phyloP scores from a whole-genome alignment of 768 basidiomycete species.

The Leccinum disarticulatum region DNA sequence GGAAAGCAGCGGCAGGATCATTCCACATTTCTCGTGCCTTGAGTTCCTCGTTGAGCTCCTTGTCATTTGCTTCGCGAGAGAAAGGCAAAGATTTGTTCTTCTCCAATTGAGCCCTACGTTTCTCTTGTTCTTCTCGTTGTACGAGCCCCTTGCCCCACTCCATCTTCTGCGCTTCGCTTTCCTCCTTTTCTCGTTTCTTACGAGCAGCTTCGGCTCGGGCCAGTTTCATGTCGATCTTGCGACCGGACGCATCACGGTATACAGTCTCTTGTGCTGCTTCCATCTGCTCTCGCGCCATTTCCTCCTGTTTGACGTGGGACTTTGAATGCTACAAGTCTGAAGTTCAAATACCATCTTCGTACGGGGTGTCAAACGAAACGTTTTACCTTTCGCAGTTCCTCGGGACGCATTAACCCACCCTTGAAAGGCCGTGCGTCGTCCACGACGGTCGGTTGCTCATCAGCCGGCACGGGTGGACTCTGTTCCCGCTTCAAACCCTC shows the following conservation, averaged over 20 bases:
- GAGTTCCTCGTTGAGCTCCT: conserved; percentile 80
- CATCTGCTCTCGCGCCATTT: conserved; percentile 46
- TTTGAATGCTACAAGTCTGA: conserved; percentile 37
- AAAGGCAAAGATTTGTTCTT: conserved; percentile 65
- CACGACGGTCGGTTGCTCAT: conserved; percentile 68
- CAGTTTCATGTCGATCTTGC: conserved; percentile 85
- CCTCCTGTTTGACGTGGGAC: conserved; percentile 33
- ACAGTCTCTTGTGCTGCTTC: conserved; percentile 83
- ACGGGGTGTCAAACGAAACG: not conserved
- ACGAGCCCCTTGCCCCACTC: conserved; percentile 98
- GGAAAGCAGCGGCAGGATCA: conserved; percentile 94
- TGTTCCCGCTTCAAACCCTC: conserved; percentile 49
- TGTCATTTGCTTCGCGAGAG: conserved; percentile 80
- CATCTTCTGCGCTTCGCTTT: conserved; percentile 89
- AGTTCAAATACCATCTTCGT: conserved; percentile 1
- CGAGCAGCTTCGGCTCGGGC: conserved; percentile 83
- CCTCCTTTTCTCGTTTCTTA: conserved; percentile 76
- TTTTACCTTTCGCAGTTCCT: conserved; percentile 65
- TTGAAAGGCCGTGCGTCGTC: conserved; percentile 48
- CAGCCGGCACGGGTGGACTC: conserved; percentile 53
- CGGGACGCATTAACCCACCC: conserved; percentile 79
- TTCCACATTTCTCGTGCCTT: conserved; percentile 88
- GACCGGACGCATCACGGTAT: conserved; percentile 87
- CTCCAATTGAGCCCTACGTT: conserved; percentile 61
- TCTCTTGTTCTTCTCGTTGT: conserved; percentile 80